These are phyloP conservation scores for Fusarium chuoi DNA, from an alignment of 2,329 filamentous ascomycete species.

Conservation along the genomic window DNA sequence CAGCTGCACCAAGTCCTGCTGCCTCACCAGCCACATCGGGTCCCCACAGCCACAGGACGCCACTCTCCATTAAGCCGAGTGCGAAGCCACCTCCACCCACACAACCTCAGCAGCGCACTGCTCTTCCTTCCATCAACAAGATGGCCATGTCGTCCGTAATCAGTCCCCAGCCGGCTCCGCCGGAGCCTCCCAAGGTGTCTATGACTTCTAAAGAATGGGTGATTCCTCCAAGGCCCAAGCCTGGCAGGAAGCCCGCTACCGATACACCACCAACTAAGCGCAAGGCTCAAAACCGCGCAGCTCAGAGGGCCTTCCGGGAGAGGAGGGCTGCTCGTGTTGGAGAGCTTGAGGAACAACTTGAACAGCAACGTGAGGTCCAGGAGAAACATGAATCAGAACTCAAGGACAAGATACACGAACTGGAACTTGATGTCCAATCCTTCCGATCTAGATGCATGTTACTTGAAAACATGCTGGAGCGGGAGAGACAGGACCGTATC, in stretches of 20 bases:
- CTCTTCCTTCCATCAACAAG: constrained; percentile 53
- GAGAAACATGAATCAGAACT: constrained; percentile 68
- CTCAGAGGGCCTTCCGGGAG: constrained; percentile 90
- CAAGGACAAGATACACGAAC: constrained; percentile 64
- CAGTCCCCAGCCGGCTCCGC: constrained; percentile 51
- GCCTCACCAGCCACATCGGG: constrained; percentile 38
- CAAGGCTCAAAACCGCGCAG: constrained; percentile 92
- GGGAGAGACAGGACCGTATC: constrained; percentile 62
- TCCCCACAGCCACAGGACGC: constrained; percentile 42
- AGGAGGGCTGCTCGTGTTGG: constrained; percentile 85
- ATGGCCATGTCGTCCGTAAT: constrained; percentile 62
- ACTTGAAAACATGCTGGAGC: constrained; percentile 71
- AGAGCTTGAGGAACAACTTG: constrained; percentile 75
- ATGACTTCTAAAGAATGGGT: constrained; percentile 89
- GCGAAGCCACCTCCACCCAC: constrained; percentile 43
- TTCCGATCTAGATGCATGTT: constrained; percentile 70
- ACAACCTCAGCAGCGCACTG: constrained; percentile 48
- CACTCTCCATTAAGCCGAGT: constrained; percentile 47
- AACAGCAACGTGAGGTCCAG: constrained; percentile 67
- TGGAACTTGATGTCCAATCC: constrained; percentile 75
- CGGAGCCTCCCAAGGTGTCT: constrained; percentile 60
- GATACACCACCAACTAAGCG: constrained; percentile 93
- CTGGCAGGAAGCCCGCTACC: constrained; percentile 91
- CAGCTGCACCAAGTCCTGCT: constrained; percentile 35
- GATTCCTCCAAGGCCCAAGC: constrained; percentile 84